Evolutionary conservation across 1,284 basidiomycete species (phyloP).

Genomic region (Exobasidium rhododendri): DNA sequence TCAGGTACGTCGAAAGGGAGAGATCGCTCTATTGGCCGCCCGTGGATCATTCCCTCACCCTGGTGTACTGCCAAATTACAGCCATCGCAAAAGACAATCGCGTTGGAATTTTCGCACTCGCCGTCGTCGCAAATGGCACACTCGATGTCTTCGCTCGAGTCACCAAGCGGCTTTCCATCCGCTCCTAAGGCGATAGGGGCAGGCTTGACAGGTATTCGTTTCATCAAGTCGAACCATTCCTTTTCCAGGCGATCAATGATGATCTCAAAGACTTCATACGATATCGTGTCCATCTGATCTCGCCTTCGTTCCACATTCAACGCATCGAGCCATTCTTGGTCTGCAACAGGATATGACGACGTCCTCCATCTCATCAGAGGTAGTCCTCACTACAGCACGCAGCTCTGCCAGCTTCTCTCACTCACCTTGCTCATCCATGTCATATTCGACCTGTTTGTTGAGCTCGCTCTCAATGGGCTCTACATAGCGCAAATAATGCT

Average conservation of each 20-base stretch:
- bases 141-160: constrained; percentile 60
- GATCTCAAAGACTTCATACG: constrained; percentile 86
- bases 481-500: constrained; percentile 84
- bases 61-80: constrained; percentile 99
- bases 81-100: constrained; percentile 98
- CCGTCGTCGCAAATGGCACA: constrained; percentile 97
- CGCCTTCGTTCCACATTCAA: constrained; percentile 79
- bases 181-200: constrained; percentile 19
- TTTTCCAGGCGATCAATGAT: constrained; percentile 97
- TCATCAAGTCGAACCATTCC: constrained; percentile 86
- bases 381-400: no score
- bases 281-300: constrained; percentile 64
- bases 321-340: constrained; percentile 89
- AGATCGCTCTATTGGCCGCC: no score
- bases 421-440: constrained; percentile 95
- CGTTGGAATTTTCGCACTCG: constrained; percentile 97
- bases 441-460: constrained; percentile 91
- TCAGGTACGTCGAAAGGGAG: no score
- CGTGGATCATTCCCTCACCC: constrained; percentile 68
- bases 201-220: constrained; percentile 35
- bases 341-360: constrained; percentile 57
- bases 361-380: no score
- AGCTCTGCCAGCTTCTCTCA: constrained; percentile 20
- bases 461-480: constrained; percentile 92
- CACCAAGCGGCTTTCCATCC: constrained; percentile 30